Percentiles rank a stretch among this genome's conserved stretches.
These are phyloP conservation scores for Aspergillus puulaauensis DNA, from an alignment of 2,329 filamentous ascomycete species.

Conservation along the genomic window DNA sequence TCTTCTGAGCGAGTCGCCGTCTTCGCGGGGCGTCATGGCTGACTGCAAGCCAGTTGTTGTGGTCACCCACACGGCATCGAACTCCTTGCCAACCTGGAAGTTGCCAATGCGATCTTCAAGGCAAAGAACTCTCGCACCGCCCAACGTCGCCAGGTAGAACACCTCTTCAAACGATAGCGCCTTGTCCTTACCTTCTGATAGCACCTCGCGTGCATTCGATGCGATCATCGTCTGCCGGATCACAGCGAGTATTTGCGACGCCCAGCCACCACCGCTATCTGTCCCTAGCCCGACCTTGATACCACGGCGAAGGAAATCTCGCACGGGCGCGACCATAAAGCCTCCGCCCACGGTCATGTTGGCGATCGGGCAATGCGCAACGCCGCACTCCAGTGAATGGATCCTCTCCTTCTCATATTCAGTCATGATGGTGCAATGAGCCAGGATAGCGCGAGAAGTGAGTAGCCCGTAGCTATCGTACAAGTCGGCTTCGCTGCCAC, in stretches of 20 bases:
- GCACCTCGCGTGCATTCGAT: constrained; percentile 36
- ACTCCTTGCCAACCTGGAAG: constrained; percentile 61
- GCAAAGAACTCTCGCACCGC: constrained; percentile 60
- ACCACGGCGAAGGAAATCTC: constrained; percentile 56
- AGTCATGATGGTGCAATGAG: constrained; percentile 64
- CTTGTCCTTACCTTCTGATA: constrained; percentile 41
- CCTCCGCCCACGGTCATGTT: constrained; percentile 60
- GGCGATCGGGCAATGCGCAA: constrained; percentile 64
- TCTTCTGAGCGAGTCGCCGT: constrained; percentile 46
- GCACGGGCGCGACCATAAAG: constrained; percentile 59
- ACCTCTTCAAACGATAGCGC: constrained; percentile 52
- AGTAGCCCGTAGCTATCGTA: constrained; percentile 59
- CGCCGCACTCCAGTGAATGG: constrained; percentile 51
- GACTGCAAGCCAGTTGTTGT: constrained; percentile 37
- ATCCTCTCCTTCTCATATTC: constrained; percentile 48
- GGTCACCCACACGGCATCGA: constrained; percentile 58
- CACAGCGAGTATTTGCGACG: constrained; percentile 52
- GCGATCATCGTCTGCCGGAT: constrained; percentile 55
- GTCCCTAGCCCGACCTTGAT: constrained; percentile 69
- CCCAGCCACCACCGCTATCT: constrained; percentile 64
- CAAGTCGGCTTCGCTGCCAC: constrained; percentile 58
- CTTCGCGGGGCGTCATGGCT: constrained; percentile 55
- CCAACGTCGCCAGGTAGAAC: constrained; percentile 62
- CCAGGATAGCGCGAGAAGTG: constrained; percentile 58
- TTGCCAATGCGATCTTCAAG: constrained; percentile 56